Evolutionary conservation across 2,329 filamentous ascomycete genomes (phyloP), one percentile per base, ranked within the genome.

Genomic region (Diaporthe helianthi): DNA sequence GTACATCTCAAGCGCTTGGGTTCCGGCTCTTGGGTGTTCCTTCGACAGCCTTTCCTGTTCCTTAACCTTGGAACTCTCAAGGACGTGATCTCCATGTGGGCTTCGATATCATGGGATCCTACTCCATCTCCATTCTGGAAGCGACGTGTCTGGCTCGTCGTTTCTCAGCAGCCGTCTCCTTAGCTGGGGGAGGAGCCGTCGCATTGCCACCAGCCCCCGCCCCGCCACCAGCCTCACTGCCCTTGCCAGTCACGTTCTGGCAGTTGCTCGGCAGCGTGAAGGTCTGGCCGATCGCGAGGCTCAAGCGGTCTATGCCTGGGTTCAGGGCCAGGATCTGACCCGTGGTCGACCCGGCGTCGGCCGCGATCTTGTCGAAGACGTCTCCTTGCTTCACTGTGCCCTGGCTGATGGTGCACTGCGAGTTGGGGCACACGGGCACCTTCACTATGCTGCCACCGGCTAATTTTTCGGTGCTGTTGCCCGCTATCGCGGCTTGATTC

Each of bases 371-470:
- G 24, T 64, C 55, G 33, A 68, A 64, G 47, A 54, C 26, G n/a
- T 68, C 66, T 22, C 66, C 66, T 13, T 60, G 17, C 66, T 64
- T 10, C 4, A 68, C 47, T 6, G 47, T 53, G 2, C 46, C 66
- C 47, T 68, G 55, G 36, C 36, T n/a, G 49, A 68, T 68, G 26
- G 66, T 68, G 24, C 66, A 68, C 36, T 68, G 55, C 47, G 55
- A 63, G 46, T 64, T 64, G 8, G 55, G 55, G 38, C 66, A 68
- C 17, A 68, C 66, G 8, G 66, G 66, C 13, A 68, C 66, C 31
- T n/a, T 6, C 66, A 68, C 38, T 4, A 68, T 36, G 29, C 55
- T 10, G 12, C 15, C 19, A 2, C 66, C 66, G n/a, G 38, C 12
- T 4, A 68, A 49, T 22, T 68, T 64, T 31, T n/a, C 51, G 66